phyloP scores from a whole-genome alignment of 352 stramenopile species.

The Phytophthora lateralis region DNA sequence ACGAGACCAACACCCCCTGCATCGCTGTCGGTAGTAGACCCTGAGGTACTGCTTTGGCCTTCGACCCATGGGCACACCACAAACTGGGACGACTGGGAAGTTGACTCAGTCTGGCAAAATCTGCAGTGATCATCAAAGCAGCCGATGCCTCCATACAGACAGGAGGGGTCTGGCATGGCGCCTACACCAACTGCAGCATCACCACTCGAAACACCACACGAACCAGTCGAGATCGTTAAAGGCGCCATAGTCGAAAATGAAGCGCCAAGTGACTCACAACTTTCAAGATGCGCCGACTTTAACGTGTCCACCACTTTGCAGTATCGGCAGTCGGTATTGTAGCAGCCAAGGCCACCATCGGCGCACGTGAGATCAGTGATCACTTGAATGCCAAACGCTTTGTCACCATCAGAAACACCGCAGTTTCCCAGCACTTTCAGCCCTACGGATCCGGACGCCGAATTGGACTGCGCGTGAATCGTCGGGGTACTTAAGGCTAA shows the following conservation, averaged over 20 bases:
- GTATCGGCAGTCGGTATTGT: conserved; percentile 47
- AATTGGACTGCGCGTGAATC: not conserved
- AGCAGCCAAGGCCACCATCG: conserved; percentile 47
- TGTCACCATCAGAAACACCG: conserved; percentile 36
- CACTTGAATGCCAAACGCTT: conserved; percentile 36
- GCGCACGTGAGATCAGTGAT: conserved; percentile 33
- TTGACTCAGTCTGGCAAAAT: conserved; percentile 26
- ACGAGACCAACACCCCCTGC: not conserved
- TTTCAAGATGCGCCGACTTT: conserved; percentile 36
- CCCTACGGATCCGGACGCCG: conserved; percentile 24
- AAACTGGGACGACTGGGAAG: conserved; percentile 22
- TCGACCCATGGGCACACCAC: conserved; percentile 18
- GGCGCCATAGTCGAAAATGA: conserved; percentile 22
- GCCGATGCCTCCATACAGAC: conserved; percentile 41
- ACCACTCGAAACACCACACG: conserved; percentile 25
- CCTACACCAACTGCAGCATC: conserved; percentile 40
- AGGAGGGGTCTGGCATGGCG: conserved; percentile 36
- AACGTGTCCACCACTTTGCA: conserved; percentile 42
- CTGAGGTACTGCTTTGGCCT: conserved; percentile 2
- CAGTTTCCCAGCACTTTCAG: conserved; percentile 5
- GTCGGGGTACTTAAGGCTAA: conserved; percentile 2
- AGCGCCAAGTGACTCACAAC: conserved; percentile 20
- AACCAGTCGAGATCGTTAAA: conserved; percentile 16
- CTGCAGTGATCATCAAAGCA: conserved; percentile 37
- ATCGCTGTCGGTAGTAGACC: not conserved